Evolutionary conservation across 768 basidiomycete genomes (phyloP), one percentile per base, ranked within the genome.

Genomic region (Tulasnella sp.): DNA sequence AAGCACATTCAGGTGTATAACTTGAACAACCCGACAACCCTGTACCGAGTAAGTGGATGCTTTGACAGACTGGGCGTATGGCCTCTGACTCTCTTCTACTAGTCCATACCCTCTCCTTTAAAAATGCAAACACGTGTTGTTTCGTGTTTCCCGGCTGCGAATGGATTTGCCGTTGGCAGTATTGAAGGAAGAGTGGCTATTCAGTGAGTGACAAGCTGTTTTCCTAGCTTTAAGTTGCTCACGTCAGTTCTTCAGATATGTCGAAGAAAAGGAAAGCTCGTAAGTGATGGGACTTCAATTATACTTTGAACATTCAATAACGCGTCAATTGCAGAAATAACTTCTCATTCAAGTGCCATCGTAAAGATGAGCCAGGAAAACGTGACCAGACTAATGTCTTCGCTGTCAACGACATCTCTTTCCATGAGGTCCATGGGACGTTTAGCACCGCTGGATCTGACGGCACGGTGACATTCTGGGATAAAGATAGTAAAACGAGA

Each of bases 301-400:
- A 24, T 37, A 58, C 44, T 24, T 43, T 37, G 37, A 25, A 32
- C 13, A 12, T 35, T 35, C 19, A 35, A 35, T 29, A 9, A 20
- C 40, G 40, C 9, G 12, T 25, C 15, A 51, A n/a, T 9, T 39
- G 19, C 48, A 79, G 80, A 45, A 74, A 75, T 60, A 90, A 88
- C 63, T 91, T 88, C 63, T 87, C 86, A 2, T 92, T 92, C 73
- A 88, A 85, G 61, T 84, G 84, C 58, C 77, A 85, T 65, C 75
- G 79, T 37, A 72, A 72, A 54, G 79, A 80, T 60, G 62, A 70
- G 56, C 75, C 73, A 4, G 74, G 67, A 45, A 61, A 69, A 37
- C 81, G 78, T 67, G 76, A 79, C 58, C 77, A 79, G 58, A 74
- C 78, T 1, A 63, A 81, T 35, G 82, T 89, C 3, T 89, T 76